Base-by-base conservation (phyloP, 2,329 filamentous ascomycete genomes). In the Colletotrichum sp. region DNA sequence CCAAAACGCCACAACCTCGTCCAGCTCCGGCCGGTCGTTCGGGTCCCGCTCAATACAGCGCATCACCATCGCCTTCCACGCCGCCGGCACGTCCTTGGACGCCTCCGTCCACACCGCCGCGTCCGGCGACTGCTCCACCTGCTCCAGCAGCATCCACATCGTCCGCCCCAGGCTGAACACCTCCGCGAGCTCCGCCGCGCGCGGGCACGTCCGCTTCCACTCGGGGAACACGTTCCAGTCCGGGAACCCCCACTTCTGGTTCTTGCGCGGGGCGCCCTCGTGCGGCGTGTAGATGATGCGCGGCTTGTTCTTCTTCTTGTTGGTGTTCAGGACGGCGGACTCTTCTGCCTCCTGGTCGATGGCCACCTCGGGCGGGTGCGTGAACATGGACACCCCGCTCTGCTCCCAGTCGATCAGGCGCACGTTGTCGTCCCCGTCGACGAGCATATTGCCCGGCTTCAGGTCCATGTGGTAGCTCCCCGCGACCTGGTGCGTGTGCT, bases 401-500 rank as follows among this genome's bases (percentile, higher is more conserved):
- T 82, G 80, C 60, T 81, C 80, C 80, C 80, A 81, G 63, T 81
- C 79, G 26, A 81, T 81, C 3, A 81, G 70, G 0, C 80, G 30
- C 8, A 80, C 36, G 39, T 79, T 71, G 12, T 76, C 21, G 0
- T 76, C 21, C 15, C 69, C 71, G 64, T 80, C 78, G 6, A 81
- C 65, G 30, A 82, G 63, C n/a, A 81, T 79, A 67, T 83, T 83
- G 26, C 78, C 79, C 2, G 81, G 81, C 72, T 82, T 83, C 64
- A 83, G 78, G 64, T 83, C 81, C 79, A 81, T 82, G 70, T 83
- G 81, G 62, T 78, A 83, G 2, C 77, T 82, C 5, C 77, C 52
- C 16, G 77, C 79, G 8, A 75, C 71, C 12, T 34, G 68, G 30
- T 81, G 80, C 3, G 80, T 80, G 36, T 81, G 77, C 6, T 68